Evolutionary conservation across 208 protist species (phyloP), one percentile per base, ranked within the genome.

Genomic region (Acanthamoeba divionensis): DNA sequence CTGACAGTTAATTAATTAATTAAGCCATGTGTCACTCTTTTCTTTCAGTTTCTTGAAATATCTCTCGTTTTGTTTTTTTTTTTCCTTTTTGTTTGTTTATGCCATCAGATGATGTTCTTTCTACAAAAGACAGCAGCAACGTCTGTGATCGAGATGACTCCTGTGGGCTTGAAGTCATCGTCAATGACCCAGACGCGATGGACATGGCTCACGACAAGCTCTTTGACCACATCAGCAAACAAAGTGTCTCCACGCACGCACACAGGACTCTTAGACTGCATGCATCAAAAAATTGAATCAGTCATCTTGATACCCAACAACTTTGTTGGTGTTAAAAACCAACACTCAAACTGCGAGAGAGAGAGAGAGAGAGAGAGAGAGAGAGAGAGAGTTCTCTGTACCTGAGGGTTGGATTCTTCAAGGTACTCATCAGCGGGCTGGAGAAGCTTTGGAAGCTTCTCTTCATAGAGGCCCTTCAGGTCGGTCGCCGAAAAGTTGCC

Each of bases 121-220:
- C 3, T 52, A 79, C 36, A 79, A 31, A 33, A 71, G n/a, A n/a
- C n/a, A n/a, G n/a, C n/a, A n/a, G n/a, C n/a, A n/a, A 89, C 12
- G 60, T 89, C 82, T 21, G 82, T 89, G 45, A 73, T 75, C 31
- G 82, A 55, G 44, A 89, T 38, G 21, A 89, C 82, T 44, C 82
- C 82, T 3, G 21, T 57, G 82, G 82, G 82, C 55, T 75, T 52
- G 47, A 75, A 89, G 82, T 57, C 63, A 10, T 89, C 82, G 15
- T 89, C 62, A 48, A 89, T 47, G 44, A 89, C 38, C 82, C 82
- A 89, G 44, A 89, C 41, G 45, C 82, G 48, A 63, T 89, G 82
- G 2, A 89, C 63, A 45, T 75, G 29, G 15, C 44, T 33, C 60
- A 55, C 82, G 9, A 60, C 82, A 36, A 89, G 55, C 33, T 18